phyloP scores from a whole-genome alignment of 176 grass and related monocot species.

The Carex littledalei region DNA sequence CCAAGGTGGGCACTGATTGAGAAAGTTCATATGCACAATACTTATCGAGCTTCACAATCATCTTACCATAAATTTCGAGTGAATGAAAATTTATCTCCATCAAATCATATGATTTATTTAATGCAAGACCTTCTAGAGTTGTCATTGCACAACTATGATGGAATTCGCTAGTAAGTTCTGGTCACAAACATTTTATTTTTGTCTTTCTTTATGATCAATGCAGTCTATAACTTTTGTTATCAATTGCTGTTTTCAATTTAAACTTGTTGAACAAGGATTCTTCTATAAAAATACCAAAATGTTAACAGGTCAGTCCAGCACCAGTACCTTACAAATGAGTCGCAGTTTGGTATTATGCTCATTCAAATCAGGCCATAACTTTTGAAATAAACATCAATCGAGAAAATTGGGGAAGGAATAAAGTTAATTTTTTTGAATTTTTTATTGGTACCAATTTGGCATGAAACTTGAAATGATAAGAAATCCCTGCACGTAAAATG shows the following conservation, averaged over 20 bases:
- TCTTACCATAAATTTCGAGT: constrained; percentile 80
- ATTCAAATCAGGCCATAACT: neutral
- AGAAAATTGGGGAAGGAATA: neutral
- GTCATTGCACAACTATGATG: constrained; percentile 89
- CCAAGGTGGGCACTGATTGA: constrained; percentile 94
- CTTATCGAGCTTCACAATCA: constrained; percentile 85
- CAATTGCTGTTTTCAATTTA: constrained; percentile 1
- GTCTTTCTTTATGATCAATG: neutral
- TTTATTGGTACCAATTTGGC: neutral
- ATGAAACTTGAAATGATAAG: neutral
- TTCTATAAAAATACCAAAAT: neutral
- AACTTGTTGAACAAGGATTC: neutral
- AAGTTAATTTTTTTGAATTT: neutral
- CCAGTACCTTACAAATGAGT: neutral
- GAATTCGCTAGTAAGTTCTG: constrained; percentile 66
- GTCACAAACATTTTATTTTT: neutral
- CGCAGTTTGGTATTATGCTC: neutral
- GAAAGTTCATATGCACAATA: constrained; percentile 72
- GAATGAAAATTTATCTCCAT: constrained; percentile 61
- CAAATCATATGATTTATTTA: constrained; percentile 52
- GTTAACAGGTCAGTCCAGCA: neutral
- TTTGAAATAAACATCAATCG: neutral
- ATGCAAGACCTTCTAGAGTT: constrained; percentile 90
- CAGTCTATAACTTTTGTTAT: neutral
- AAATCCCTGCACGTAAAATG: constrained; percentile 15